These are phyloP conservation scores for Stachybotrys echinatus DNA, from an alignment of 2,329 filamentous ascomycete species.

Conservation along the genomic window DNA sequence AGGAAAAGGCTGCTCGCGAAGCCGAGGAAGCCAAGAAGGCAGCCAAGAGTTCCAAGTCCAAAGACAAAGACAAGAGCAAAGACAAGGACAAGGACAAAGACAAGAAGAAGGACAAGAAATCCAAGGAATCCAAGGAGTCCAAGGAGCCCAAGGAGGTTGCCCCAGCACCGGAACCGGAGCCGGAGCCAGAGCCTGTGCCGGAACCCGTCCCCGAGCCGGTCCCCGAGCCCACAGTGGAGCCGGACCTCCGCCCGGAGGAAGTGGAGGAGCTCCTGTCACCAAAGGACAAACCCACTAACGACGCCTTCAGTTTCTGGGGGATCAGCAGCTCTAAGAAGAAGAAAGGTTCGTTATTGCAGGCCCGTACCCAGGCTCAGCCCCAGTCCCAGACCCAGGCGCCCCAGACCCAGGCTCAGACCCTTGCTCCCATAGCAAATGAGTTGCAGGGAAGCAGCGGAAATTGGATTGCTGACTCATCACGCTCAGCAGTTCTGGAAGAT, in stretches of 20 bases:
- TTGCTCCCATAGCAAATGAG: slow-evolving; percentile 8
- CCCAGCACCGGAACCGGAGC: slow-evolving; percentile 5
- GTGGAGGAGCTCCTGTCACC: slow-evolving; percentile 36
- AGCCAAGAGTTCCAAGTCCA: slow-evolving; percentile 34
- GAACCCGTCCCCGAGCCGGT: slow-evolving; percentile 7
- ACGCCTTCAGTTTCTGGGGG: slow-evolving; percentile 55
- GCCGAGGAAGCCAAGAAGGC: slow-evolving; percentile 35
- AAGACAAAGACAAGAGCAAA: slow-evolving; percentile 25
- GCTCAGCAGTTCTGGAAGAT: slow-evolving; percentile 37
- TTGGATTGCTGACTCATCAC: slow-evolving; percentile 46
- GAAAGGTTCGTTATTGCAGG: slow-evolving; percentile 31
- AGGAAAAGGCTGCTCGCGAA: slow-evolving; percentile 26
- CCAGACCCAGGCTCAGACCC: not conserved
- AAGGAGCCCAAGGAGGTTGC: slow-evolving; percentile 5
- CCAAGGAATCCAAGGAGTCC: slow-evolving; percentile 15
- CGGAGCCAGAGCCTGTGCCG: slow-evolving; percentile 8
- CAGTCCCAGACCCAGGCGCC: not conserved
- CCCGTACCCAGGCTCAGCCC: not conserved
- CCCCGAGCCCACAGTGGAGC: slow-evolving; percentile 5
- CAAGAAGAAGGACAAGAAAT: slow-evolving; percentile 18
- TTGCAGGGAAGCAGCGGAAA: slow-evolving; percentile 29
- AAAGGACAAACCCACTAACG: slow-evolving; percentile 24
- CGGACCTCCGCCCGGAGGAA: slow-evolving; percentile 31
- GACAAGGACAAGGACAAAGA: slow-evolving; percentile 17
- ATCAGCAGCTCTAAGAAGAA: slow-evolving; percentile 33